Percentiles rank a stretch among this genome's conserved stretches.
Evolutionary conservation across 179 eudicot genomes (phyloP).

Genomic region (Beta lomatogona): DNA sequence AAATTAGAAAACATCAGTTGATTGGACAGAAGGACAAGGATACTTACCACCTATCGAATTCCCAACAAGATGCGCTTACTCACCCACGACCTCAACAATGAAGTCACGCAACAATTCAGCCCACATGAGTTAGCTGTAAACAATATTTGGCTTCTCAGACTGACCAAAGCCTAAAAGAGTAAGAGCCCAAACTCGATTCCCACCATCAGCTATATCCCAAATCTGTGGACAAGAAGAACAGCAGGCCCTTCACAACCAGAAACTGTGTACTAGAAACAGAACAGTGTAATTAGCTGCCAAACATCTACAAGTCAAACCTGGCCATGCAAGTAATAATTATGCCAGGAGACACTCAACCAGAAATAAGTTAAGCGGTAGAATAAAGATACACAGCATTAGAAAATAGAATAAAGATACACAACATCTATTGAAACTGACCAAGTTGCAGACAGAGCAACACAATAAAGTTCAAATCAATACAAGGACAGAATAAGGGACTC

Average conservation of each 20-base stretch:
- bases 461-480: too few relatives aligned
- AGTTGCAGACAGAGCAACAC: too few relatives aligned
- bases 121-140: too few relatives aligned
- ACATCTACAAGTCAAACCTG: background rate
- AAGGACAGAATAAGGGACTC: too few relatives aligned
- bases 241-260: constrained; percentile 83
- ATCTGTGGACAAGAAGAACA: constrained; percentile 92
- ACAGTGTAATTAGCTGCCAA: constrained; percentile 6
- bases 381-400: too few relatives aligned
- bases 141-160: too few relatives aligned
- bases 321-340: background rate
- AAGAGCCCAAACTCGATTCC: constrained; percentile 87
- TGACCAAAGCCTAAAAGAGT: too few relatives aligned
- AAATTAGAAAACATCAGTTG: background rate
- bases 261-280: constrained; percentile 65
- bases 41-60: constrained; percentile 90
- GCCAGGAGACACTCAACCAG: too few relatives aligned
- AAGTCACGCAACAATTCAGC: constrained; percentile 81
- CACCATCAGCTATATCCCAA: constrained; percentile 76
- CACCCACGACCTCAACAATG: constrained; percentile 85
- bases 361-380: too few relatives aligned
- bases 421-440: too few relatives aligned
- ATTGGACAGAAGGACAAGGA: constrained; percentile 2
- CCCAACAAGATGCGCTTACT: constrained; percentile 93
- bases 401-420: too few relatives aligned